phyloP scores from a whole-genome alignment of 2,329 filamentous ascomycete species.

The Monosporascus cannonballus region DNA sequence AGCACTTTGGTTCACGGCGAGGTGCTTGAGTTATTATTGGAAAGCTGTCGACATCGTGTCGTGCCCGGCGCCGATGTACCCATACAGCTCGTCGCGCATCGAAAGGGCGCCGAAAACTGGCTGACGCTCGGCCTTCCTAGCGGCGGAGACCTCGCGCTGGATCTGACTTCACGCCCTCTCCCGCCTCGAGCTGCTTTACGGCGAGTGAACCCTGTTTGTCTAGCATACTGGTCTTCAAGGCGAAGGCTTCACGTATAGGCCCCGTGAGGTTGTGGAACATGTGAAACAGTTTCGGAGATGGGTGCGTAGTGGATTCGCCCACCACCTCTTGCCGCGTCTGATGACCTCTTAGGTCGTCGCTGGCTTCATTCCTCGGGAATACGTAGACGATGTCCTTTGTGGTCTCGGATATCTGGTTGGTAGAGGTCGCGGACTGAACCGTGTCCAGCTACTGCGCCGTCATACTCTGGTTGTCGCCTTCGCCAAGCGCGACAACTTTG shows the following conservation, averaged over 20 bases:
- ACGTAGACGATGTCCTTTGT: conserved; percentile 10
- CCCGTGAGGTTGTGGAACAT: no score
- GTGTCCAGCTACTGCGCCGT: conserved; percentile 6
- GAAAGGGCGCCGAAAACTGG: conserved; percentile 22
- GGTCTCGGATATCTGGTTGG: background rate
- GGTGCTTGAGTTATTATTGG: conserved; percentile 12
- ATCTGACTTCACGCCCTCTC: conserved; percentile 16
- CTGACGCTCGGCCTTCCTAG: conserved; percentile 22
- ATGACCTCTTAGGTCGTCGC: no score
- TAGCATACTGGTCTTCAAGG: conserved; percentile 13
- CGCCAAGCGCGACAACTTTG: conserved; percentile 27
- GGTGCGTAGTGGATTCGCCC: no score
- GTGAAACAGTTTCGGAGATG: no score
- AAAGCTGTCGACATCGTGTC: conserved; percentile 18
- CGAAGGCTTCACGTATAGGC: conserved; percentile 2
- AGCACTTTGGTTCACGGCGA: conserved; percentile 6
- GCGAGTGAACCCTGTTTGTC: conserved; percentile 14
- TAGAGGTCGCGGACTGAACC: background rate
- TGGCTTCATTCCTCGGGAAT: background rate
- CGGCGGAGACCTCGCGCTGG: conserved; percentile 23
- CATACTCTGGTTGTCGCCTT: conserved; percentile 12
- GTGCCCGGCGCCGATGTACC: conserved; percentile 21
- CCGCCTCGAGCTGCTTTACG: conserved; percentile 9
- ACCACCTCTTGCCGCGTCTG: no score
- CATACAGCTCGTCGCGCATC: conserved; percentile 25